Base-by-base conservation (phyloP, 2,329 filamentous ascomycete species). In the Clarireedia monteithiana region DNA sequence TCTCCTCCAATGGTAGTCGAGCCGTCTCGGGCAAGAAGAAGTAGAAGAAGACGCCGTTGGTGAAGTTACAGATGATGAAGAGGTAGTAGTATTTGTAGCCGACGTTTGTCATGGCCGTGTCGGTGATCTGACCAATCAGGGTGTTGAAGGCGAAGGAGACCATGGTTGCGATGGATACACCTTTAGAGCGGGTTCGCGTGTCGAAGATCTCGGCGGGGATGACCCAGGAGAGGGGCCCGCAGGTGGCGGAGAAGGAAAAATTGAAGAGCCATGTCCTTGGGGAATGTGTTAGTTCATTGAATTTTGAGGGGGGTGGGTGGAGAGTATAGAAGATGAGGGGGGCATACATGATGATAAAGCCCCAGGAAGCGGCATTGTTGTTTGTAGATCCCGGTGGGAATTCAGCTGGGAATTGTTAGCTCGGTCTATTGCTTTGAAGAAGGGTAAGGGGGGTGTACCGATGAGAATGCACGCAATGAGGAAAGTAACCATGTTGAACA, bases 121-220 rank as follows among this genome's bases (percentile, higher is more conserved):
- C 79, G 0, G 84, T 88, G 9, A 84, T 78, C 67, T 86, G 82
- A 1, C 84, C 84, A 55, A 89, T 88, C 79, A 89, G 82, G 30
- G 85, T 88, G 72, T 88, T 89, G 74, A 88, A 89, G 2, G 86
- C 86, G 68, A 87, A 90, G 10, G 78, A 83, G 0, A 74, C 77
- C 85, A 89, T 89, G 5, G 84, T 87, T 0, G 85, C 85, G 59
- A 90, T 82, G 1, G 84, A 85, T 1, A 91, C 86, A 63, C 86
- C 87, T 73, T 89, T 89, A 53, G 82, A 77, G 40, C 88, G 79
- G 0, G 86, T 91, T 59, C 84, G 81, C 2, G 85, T 91, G 70
- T 91, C 87, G 71, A 91, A 91, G 42, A 89, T 85, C 67, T 89
- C 86, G 50, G 86, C 12, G 62, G 61, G 59, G 12, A 63, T 59